These are phyloP conservation scores for Ambispora gerdemannii DNA, from an alignment of 192 early-diverging fungal species.

Conservation along the genomic window DNA sequence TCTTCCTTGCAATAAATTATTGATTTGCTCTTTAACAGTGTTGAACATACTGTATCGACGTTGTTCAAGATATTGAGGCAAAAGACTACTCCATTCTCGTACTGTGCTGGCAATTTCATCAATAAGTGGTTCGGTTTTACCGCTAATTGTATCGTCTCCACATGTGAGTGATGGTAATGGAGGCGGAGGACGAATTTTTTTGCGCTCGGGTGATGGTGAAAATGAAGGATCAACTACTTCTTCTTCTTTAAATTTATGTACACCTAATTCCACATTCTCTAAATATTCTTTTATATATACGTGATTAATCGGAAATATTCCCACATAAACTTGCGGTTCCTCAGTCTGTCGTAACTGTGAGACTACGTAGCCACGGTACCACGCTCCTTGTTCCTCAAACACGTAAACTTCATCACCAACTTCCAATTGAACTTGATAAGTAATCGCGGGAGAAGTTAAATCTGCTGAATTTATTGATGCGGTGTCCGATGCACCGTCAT, in stretches of 20 bases:
- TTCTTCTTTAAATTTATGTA: not conserved
- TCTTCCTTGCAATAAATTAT: constrained; percentile 56
- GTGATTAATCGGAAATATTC: constrained; percentile 54
- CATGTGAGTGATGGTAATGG: constrained; percentile 44
- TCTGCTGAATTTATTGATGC: constrained; percentile 18
- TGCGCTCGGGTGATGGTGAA: not conserved
- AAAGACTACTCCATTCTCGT: constrained; percentile 56
- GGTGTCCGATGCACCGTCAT: constrained; percentile 17
- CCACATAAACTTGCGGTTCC: constrained; percentile 44
- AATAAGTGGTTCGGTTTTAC: constrained; percentile 55
- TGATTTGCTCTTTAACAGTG: constrained; percentile 53
- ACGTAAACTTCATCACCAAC: constrained; percentile 59
- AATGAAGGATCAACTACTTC: not conserved
- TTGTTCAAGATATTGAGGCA: constrained; percentile 50
- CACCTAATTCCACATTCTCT: constrained; percentile 22
- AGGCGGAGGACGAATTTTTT: constrained; percentile 30
- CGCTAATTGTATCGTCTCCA: constrained; percentile 51
- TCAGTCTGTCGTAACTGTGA: constrained; percentile 38
- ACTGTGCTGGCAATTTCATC: constrained; percentile 66
- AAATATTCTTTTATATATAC: constrained; percentile 51
- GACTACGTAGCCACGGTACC: constrained; percentile 63
- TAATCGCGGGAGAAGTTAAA: not conserved
- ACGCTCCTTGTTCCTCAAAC: constrained; percentile 53
- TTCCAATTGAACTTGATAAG: constrained; percentile 36
- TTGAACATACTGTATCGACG: constrained; percentile 56